These are phyloP conservation scores for Xanthoconium stramineum DNA, from an alignment of 768 basidiomycete species.

Conservation along the genomic window DNA sequence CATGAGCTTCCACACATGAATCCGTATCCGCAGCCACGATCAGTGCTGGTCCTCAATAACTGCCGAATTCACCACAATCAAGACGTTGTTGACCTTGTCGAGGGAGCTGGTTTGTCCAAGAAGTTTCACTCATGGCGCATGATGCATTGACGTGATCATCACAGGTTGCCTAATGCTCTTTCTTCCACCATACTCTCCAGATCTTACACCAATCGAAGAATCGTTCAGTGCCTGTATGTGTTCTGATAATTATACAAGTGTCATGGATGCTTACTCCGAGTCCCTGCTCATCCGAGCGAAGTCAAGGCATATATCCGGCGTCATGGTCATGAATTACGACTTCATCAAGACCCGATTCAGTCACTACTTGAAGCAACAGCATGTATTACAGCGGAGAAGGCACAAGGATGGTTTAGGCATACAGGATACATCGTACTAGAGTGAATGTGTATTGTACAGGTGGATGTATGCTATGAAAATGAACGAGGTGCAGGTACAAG, in stretches of 20 bases:
- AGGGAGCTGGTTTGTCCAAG: not conserved
- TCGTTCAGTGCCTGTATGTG: not conserved
- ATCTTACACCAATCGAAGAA: not conserved
- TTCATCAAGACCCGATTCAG: not conserved
- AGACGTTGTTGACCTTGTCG: not conserved
- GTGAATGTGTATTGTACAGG: not conserved
- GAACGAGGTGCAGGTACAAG: too few relatives aligned
- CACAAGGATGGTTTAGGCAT: not conserved
- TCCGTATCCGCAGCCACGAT: not conserved
- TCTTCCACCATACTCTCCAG: not conserved
- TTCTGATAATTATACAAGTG: not conserved
- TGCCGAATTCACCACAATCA: conserved; percentile 2
- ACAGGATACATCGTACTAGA: not conserved
- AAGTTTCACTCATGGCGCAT: too few relatives aligned
- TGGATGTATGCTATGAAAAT: too few relatives aligned
- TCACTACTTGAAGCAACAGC: not conserved
- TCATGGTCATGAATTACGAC: not conserved
- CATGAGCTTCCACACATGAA: not conserved
- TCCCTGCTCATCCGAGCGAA: not conserved
- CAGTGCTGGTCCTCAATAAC: conserved; percentile 3
- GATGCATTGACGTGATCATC: not conserved
- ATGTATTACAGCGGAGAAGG: not conserved
- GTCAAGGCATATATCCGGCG: not conserved
- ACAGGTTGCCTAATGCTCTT: not conserved
- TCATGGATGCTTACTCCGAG: too few relatives aligned